Evolutionary conservation across 108 stramenopile genomes (phyloP).

Genomic region (Licmophora abbreviata): DNA sequence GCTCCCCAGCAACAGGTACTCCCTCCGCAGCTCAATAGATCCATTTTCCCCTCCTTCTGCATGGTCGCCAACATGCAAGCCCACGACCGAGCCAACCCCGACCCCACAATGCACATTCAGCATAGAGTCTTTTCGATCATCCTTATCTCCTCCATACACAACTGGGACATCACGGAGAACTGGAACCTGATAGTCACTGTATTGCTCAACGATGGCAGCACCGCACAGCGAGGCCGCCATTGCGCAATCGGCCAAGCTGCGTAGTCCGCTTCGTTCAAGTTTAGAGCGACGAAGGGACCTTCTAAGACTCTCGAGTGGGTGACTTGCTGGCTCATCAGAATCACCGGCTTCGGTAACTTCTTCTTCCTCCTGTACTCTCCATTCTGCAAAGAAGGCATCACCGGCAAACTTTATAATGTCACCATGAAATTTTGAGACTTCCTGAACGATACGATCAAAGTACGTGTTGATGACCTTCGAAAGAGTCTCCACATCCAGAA

Average conservation of each 20-base stretch:
- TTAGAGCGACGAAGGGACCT: slow-evolving; percentile 7
- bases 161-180: slow-evolving; percentile 9
- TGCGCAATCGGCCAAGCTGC: slow-evolving; percentile 9
- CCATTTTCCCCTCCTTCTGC: no score
- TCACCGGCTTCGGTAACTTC: slow-evolving; percentile 7
- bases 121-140: no score
- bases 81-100: slow-evolving; percentile 29
- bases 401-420: slow-evolving; percentile 73
- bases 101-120: slow-evolving; percentile 58
- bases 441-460: slow-evolving; percentile 68
- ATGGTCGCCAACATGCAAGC: slow-evolving; percentile 35
- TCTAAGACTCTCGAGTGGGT: slow-evolving; percentile 9
- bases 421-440: slow-evolving; percentile 45
- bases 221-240: slow-evolving; percentile 16
- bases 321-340: background rate
- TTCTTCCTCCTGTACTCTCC: slow-evolving; percentile 27
- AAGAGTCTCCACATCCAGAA: slow-evolving; percentile 58
- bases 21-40: slow-evolving; percentile 18
- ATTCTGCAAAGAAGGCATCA: slow-evolving; percentile 37
- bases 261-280: background rate
- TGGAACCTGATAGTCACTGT: slow-evolving; percentile 17
- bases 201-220: slow-evolving; percentile 24
- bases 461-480: slow-evolving; percentile 70
- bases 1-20: slow-evolving; percentile 40
- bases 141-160: slow-evolving; percentile 16